phyloP scores from a whole-genome alignment of 768 basidiomycete species.

The Boletus speciosus region DNA sequence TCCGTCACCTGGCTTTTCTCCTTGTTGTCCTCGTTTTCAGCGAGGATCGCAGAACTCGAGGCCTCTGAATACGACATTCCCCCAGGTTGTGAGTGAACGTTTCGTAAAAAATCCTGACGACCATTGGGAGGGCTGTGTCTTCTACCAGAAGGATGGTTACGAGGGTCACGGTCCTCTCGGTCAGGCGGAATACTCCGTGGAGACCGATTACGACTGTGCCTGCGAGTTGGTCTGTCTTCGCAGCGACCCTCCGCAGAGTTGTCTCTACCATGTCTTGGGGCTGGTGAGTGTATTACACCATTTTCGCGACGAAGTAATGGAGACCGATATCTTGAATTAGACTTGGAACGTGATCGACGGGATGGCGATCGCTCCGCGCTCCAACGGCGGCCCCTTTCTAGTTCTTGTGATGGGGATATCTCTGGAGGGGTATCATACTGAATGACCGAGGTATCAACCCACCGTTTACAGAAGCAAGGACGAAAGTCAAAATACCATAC shows the following conservation, averaged over 20 bases:
- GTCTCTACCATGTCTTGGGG: neutral
- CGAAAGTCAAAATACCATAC: constrained; percentile 36
- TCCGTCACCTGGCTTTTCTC: constrained; percentile 5
- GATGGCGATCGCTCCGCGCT: constrained; percentile 21
- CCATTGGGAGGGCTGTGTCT: neutral
- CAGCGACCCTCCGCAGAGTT: constrained; percentile 4
- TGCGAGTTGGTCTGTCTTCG: neutral
- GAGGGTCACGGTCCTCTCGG: neutral
- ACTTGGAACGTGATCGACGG: constrained; percentile 25
- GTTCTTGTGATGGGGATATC: constrained; percentile 34
- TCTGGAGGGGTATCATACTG: constrained; percentile 60
- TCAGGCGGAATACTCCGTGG: neutral
- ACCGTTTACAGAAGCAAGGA: neutral
- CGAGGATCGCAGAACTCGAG: neutral
- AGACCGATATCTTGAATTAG: constrained; percentile 27
- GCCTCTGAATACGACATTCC: neutral
- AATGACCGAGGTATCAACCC: constrained; percentile 5
- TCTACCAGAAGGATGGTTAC: neutral
- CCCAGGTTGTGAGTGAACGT: neutral
- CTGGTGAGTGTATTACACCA: neutral
- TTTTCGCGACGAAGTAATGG: constrained; percentile 3
- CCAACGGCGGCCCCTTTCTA: constrained; percentile 27
- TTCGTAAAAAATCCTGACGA: neutral
- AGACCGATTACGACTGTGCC: constrained; percentile 1
- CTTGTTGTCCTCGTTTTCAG: neutral